A percentile compares a stretch with the other conserved stretches of the same genome.
phyloP scores from a whole-genome alignment of 2,329 filamentous ascomycete genomes.

The Biscogniauxia marginata region DNA sequence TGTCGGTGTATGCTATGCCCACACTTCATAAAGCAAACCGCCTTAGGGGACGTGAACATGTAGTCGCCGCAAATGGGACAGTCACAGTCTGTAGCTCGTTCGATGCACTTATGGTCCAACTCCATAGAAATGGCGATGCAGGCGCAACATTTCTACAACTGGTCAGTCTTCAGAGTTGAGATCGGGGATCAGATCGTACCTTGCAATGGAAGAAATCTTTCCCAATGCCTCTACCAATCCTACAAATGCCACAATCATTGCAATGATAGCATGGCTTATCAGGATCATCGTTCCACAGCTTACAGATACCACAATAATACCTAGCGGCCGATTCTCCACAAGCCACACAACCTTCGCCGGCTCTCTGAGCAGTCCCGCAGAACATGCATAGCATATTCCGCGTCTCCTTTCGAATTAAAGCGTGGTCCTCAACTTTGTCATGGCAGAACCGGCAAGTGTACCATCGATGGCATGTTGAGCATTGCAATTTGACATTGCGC shows the following conservation, averaged over 20 bases:
- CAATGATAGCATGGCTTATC: conserved; percentile 95
- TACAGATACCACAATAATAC: conserved; percentile 94
- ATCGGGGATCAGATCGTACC: conserved; percentile 47
- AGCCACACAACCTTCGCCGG: conserved; percentile 71
- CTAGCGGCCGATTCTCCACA: conserved; percentile 78
- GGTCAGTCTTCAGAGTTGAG: conserved; percentile 1
- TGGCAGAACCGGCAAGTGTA: conserved; percentile 96
- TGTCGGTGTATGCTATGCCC: conserved; percentile 92
- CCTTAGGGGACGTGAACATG: conserved; percentile 86
- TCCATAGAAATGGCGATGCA: conserved; percentile 90
- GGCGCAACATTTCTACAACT: conserved; percentile 74
- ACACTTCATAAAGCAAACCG: conserved; percentile 91
- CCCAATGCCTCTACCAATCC: conserved; percentile 83
- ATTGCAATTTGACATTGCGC: conserved; percentile 94
- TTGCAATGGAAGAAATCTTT: conserved; percentile 99
- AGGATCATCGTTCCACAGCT: conserved; percentile 93
- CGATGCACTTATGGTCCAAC: conserved; percentile 87
- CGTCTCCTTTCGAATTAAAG: conserved; percentile 76
- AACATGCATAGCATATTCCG: conserved; percentile 98
- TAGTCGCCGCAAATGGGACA: conserved; percentile 97
- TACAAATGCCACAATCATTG: conserved; percentile 91
- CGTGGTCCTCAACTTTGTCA: conserved; percentile 77
- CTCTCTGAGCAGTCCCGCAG: conserved; percentile 81
- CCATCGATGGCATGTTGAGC: conserved; percentile 85
- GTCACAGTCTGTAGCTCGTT: conserved; percentile 89